A percentile compares a stretch with the other conserved stretches of the same genome.
These are phyloP conservation scores for Trametes cubensis DNA, from an alignment of 768 basidiomycete species.

Conservation along the genomic window DNA sequence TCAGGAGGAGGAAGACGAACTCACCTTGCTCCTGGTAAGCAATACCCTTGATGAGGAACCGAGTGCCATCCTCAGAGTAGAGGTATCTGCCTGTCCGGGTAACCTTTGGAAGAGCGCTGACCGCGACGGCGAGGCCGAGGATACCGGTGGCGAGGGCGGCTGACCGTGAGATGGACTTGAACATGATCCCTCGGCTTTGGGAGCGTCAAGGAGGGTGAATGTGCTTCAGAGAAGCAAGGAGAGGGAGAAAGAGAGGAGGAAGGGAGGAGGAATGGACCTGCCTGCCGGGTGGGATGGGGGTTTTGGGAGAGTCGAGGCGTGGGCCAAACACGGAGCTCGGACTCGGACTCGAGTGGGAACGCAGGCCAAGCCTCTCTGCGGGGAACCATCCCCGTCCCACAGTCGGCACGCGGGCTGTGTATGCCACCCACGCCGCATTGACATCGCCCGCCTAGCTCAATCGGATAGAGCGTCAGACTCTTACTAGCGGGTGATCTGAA, in stretches of 20 bases:
- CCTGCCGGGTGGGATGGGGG: conserved; percentile 11
- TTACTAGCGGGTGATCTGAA: conserved; percentile 51
- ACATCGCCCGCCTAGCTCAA: conserved; percentile 63
- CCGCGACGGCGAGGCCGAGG: conserved; percentile 48
- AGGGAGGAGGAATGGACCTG: conserved; percentile 11
- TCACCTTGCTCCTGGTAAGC: conserved; percentile 84
- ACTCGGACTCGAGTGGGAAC: no score
- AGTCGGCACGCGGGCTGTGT: no score
- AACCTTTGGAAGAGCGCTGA: conserved; percentile 70
- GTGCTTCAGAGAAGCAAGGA: conserved; percentile 9
- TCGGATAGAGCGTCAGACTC: conserved; percentile 70
- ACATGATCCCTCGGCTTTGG: conserved; percentile 15
- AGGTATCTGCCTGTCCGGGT: conserved; percentile 78
- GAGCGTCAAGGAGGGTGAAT: conserved; percentile 13
- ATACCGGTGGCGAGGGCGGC: conserved; percentile 40
- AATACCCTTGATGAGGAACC: conserved; percentile 89
- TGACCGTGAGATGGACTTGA: conserved; percentile 32
- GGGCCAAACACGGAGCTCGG: not conserved
- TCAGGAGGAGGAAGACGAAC: conserved; percentile 2
- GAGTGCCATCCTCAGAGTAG: conserved; percentile 69
- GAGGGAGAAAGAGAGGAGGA: conserved; percentile 16
- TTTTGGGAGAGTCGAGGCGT: conserved; percentile 15
- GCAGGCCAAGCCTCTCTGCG: not conserved
- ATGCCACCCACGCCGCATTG: no score
- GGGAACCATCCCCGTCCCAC: conserved; percentile 16